Base-by-base conservation (phyloP, 176 grass and related monocot genomes). In the Avena eriantha region DNA sequence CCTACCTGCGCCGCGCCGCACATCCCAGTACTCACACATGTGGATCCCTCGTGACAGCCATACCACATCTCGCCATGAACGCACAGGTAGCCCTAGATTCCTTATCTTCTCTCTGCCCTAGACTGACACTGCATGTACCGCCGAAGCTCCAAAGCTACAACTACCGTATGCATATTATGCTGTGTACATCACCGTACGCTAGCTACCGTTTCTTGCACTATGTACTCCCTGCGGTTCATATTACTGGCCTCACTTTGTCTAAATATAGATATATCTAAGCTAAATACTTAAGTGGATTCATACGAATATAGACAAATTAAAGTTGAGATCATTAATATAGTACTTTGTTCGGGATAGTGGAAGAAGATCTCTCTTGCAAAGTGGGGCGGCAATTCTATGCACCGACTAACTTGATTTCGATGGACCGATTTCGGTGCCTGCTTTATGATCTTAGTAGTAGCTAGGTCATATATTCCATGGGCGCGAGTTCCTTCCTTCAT, bases 1-100 rank as follows among this genome's bases (percentile, higher is more conserved):
- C 26, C 7, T 14, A 4, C 14, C 66, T 1, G 18, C 39, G 71
- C 14, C 15, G 14, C 64, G 47, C 64, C 31, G 45, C 72, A 5
- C 29, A 54, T 48, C 13, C 71, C 77, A 15, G 57, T 29, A 29
- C 1, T 60, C 21, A 60, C 21, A 10, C 80, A 73, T 57, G 79
- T 83, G 89, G 36, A 73, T 41, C 73, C 84, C 89, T 48, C 84
- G 83, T 82, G 84, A 35, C 72, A 12, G 22, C 83, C 78, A 19
- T 55, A 73, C 48, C n/a, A 10, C 39, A 41, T 41, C 39, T 19
- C 17, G 63, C 43, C 63, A 18, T 41, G 69, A 46, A 49, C 76
- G 29, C 74, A 21, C 53, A 29, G 8, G 17, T 33, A 66, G 61
- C 61, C 31, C 61, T 16, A 66, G 61, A 16, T 66, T 66, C 26